Evolutionary conservation across 768 basidiomycete species (phyloP), one percentile per base, ranked within the genome.

Genomic region (Leucocoprinus leucothites): DNA sequence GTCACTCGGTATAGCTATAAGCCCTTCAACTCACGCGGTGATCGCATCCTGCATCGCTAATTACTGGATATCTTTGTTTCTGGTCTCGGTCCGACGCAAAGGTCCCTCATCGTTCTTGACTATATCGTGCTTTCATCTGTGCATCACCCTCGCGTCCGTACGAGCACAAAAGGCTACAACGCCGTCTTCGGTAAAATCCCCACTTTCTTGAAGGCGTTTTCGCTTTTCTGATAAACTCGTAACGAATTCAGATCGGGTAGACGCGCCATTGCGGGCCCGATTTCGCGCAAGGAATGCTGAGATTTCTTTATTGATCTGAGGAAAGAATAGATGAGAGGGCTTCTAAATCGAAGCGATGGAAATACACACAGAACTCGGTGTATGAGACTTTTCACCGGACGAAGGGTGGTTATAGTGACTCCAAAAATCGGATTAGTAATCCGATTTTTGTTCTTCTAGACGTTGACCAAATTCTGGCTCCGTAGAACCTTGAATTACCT

Each of bases 111-210:
- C n/a, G n/a, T n/a, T n/a, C n/a, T n/a, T n/a, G n/a, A n/a, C n/a
- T n/a, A n/a, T n/a, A n/a, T n/a, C n/a, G n/a, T n/a, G n/a, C n/a
- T 65, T 88, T 89, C 77, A 92, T 90, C 63, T 92, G 91, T 1
- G 82, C 71, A 53, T 90, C 87, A 36, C 91, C 63, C 83, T 88
- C 34, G 89, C 85, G 56, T 91, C 87, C 2, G 82, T 80, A 8
- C 90, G 82, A 11, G 90, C 90, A 61, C 89, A 92, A 2, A 87
- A 87, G 2, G 75, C 61, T 6, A 67, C 60, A 4, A 11, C 4
- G 21, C 58, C 51, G 24, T 48, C 61, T 11, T 59, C 58, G 1
- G 55, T 44, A 24, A 45, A 43, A 3, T 51, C 48, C 8, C 65
- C 70, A 13, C 67, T 67, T 21, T 71, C 71, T 36, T 69, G 66